Base-by-base conservation (phyloP, 768 basidiomycete genomes). In the Boletus edulis region DNA sequence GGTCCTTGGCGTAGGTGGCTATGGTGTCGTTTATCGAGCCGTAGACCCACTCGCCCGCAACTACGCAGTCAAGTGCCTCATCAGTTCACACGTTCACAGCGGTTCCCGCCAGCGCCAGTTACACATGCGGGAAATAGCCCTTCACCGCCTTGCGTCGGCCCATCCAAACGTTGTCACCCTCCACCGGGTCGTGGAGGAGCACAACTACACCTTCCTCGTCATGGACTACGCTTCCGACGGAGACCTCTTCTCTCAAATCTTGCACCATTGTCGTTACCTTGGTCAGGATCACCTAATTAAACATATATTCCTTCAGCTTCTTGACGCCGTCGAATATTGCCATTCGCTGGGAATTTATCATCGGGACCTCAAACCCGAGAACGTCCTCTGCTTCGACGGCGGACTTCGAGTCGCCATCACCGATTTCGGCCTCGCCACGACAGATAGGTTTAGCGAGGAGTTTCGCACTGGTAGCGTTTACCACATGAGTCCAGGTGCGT, bases 391-490 rank as follows among this genome's bases (percentile, higher is more conserved):
- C 72, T 89, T 87, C 76, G 80, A 87, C 68, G 73, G 80, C 59
- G 94, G 94, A 46, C 76, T 80, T 60, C 79, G 83, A 48, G 82
- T 97, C 49, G 86, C 91, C 49, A 82, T 98, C 58, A 95, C 94
- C 37, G 96, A 98, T 74, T 98, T 98, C 71, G 96, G 96, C 22
- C 81, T 98, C 8, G 89, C 95, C 3, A 97, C 95, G 5, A 89
- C 88, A 20, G 93, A 96, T 59, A 83, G 81, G 66, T 76, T 82
- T 52, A 94, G 91, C 64, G 81, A 81, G 51, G 95, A 98, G 71
- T 93, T 94, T 72, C 84, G 91, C 49, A 97, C 94, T 35, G 95
- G 95, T n/a, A 94, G 91, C 63, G 84, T 94, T n/a, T 97, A 94
- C 72, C 96, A 97, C 73, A 95, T 98, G 89, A 94, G 92, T 66